Evolutionary conservation across 208 protist species (phyloP), one percentile per base, ranked within the genome.

Genomic region (Trypanosoma cruzi): DNA sequence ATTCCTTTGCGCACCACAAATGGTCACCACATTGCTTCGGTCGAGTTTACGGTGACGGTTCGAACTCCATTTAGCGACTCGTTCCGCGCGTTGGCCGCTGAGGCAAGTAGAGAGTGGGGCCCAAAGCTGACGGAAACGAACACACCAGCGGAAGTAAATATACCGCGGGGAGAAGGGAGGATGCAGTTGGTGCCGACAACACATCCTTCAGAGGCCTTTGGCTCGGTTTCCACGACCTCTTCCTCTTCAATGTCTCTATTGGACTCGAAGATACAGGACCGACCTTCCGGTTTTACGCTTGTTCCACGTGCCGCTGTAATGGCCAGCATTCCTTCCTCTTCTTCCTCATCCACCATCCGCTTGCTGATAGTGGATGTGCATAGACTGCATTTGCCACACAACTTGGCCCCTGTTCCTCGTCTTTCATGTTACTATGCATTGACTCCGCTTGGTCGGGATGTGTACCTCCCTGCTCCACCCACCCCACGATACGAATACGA

Each of bases 371-470:
- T 94, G 4, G 86, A 91, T 54, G 79, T 96, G 26, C 77, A 75
- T 55, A 73, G 79, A 20, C 64, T 94, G 22, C 77, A 88, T 69
- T 77, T 96, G 62, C 84, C 87, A 2, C 75, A 64, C 1, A 76
- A 80, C 40, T 28, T 86, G 32, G 22, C 42, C 22, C 81, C 75
- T 36, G 49, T 91, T 26, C 90, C 90, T 6, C 79, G 84, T 0
- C 84, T 96, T 28, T 87, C 85, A n/a, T 96, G 91, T 66, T 90
- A 85, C 73, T 96, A 88, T 58, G 18, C 65, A 31, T 49, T 96
- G 8, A 46, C 71, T 4, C 71, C 82, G 18, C 63, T 89, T 24
- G 62, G 67, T 22, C 60, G 65, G 5, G 83, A 94, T 68, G 85
- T 92, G 53, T 84, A 82, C 55, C 83, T 96, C 37, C 64, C 73